Evolutionary conservation across 257 asterid genomes (phyloP), one percentile per base, ranked within the genome.

Genomic region (Primulina huaijiensis): DNA sequence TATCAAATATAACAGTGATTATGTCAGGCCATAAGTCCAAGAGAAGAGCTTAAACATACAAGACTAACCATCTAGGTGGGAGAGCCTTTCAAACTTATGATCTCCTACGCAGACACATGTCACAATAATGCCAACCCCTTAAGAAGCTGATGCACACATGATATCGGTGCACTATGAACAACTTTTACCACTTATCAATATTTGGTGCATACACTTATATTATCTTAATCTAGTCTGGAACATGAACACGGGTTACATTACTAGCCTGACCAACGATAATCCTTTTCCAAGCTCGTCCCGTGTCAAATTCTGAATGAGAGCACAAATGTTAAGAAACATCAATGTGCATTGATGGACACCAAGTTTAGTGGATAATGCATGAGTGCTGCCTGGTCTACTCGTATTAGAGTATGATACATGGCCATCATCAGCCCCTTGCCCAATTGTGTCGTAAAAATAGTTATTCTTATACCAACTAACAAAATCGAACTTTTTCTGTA

Each of bases 281-380:
- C 52, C 52, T 40, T 37, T 40, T 11, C 52, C 52, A 9, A 2
- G 16, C 16, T 40, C 5, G 4, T 10, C 50, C 4, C 2, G 17
- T 40, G 52, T 40, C 12, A 37, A 12, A 37, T 8, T 37, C 43
- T 8, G 12, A 37, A 8, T 37, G 43, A 37, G 43, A 37, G 43
- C 12, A 37, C 43, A 7, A 37, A 2, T 7, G 16, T 40, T 40
- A 40, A 23, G 52, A 8, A 5, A 16, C 17, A n/a, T 33, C 43
- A 46, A 74, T 74, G 8, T n/a, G 52, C 7, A 31, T 64, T 70
- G 60, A 72, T 35, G 43, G 43, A 10, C 2, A 40, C 16, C 52
- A 40, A 40, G 5, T 40, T 40, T 40, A 9, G 52, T 10, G 52
- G 17, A 40, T 40, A 40, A 11, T 40, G 17, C 52, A 8, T 40